Base-by-base conservation (phyloP, 2,329 filamentous ascomycete species). In the Tricladium varicosporioides region DNA sequence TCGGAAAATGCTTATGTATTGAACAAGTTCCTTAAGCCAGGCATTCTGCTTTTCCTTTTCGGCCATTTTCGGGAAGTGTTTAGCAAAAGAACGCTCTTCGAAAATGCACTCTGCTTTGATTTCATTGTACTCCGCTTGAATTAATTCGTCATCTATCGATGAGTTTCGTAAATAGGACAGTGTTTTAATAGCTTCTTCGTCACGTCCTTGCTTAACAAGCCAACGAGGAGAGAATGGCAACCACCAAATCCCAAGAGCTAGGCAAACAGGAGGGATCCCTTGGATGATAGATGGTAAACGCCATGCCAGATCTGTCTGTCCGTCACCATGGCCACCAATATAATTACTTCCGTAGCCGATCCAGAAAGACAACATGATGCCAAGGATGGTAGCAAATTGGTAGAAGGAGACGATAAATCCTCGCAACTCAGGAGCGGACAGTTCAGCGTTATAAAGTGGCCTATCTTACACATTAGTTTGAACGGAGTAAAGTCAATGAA, bases 161-260 rank as follows among this genome's bases (percentile, higher is more conserved):
- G 80, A 72, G 7, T 73, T 70, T 22, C 83, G 76, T 7, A 86
- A 75, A 47, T 70, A 74, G 1, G 80, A 76, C 1, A 86, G 74
- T 0, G 78, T 78, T 11, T 67, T 63, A 16, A 77, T 73, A 1
- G 78, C 80, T 64, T 85, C 81, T 0, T 76, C 74, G 58, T 84
- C 80, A 13, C 80, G 78, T 55, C 75, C 75, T 65, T 82, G 78
- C 65, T 82, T 76, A 16, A 81, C 72, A 16, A 85, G 74, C 80
- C 80, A 84, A 61, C 82, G 73, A 1, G 82, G 82, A 0, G 76
- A 79, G 70, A 81, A 82, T 0, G 82, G 83, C 77, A 84, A 81
- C 70, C 82, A 82, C 16, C 82, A 56, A 74, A 84, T 83, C 27
- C 82, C 81, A n/a, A 75, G 66, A 7, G 76, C 76, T 5, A 85